Base-by-base conservation (phyloP, 2,329 filamentous ascomycete genomes). In the Mycocentrospora acerina region DNA sequence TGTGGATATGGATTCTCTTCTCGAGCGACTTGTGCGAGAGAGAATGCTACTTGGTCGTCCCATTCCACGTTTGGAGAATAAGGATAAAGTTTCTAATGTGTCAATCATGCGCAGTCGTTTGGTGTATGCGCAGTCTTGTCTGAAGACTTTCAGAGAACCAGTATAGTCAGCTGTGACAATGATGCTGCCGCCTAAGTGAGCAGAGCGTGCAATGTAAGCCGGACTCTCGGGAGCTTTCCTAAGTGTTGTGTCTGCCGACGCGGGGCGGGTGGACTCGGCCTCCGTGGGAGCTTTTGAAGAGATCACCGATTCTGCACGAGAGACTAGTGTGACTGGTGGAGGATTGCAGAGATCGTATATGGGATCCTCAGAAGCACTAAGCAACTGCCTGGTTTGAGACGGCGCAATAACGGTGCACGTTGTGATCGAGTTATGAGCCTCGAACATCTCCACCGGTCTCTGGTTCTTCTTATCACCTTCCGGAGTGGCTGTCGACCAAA, bases 291-390 rank as follows among this genome's bases (percentile, higher is more conserved):
- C 69, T 46, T 70, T 72, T 1, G 78, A 78, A 1, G 75, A 77
- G 5, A 67, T 62, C 34, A 69, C 62, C 12, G 77, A 78, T 55
- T 93, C 88, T 14, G 85, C 81, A 17, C 83, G 78, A 50, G 85
- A 90, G 45, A 90, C 75, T 13, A 97, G 74, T 6, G 82, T 90
- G 12, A 97, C 82, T 0, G 91, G 90, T 0, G 91, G 93, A 4
- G 93, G 93, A 55, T 97, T 97, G 74, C 93, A 97, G 1, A 97
- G 76, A 55, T 96, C 90, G 64, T 90, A 98, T n/a, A 98, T 80
- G 2, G 93, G 90, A 62, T 98, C 90, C 38, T 88, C 87, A 0
- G 90, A 94, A 11, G 80, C 78, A 34, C 86, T 83, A 1, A 98
- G 77, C 2, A 93, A 74, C 57, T 87, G 84, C 40, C 88, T 81